Percentiles rank a stretch among this genome's conserved stretches.
These are phyloP conservation scores for Globisporangium perplexum DNA, from an alignment of 352 stramenopile genomes.

Conservation along the genomic window DNA sequence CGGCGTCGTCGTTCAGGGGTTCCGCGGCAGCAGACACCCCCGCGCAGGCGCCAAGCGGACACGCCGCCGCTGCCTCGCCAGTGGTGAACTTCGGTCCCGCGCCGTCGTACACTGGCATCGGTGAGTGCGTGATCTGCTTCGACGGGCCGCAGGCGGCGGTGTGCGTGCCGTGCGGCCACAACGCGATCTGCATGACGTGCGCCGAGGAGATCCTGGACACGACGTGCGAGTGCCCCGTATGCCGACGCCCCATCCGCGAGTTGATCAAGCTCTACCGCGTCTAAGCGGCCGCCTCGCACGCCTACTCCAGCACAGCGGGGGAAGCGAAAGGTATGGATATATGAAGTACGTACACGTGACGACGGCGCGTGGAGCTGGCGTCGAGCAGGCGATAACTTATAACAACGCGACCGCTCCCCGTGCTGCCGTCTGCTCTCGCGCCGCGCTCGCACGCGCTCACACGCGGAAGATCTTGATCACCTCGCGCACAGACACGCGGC, in stretches of 20 bases:
- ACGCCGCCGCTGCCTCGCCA: constrained; percentile 2
- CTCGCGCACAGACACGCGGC: constrained; percentile 63
- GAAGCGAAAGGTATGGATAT: neutral
- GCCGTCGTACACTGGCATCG: constrained; percentile 37
- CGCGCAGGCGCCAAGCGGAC: neutral
- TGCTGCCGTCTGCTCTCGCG: neutral
- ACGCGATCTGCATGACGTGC: constrained; percentile 76
- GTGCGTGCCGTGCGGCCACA: constrained; percentile 80
- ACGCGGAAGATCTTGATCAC: constrained; percentile 74
- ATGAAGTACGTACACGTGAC: neutral
- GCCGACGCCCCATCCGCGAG: constrained; percentile 54
- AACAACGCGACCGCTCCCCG: neutral
- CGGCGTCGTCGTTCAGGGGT: neutral
- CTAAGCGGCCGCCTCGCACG: constrained; percentile 14
- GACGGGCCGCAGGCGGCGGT: constrained; percentile 65
- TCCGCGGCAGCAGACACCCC: neutral
- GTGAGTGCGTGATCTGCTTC: constrained; percentile 78
- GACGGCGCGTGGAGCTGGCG: neutral
- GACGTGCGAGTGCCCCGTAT: constrained; percentile 66
- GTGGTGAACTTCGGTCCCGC: constrained; percentile 31
- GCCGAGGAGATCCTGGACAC: constrained; percentile 58
- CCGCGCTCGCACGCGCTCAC: constrained; percentile 18
- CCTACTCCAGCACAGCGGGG: neutral
- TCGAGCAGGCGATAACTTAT: neutral
- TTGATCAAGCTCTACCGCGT: constrained; percentile 79